Evolutionary conservation across 2,329 filamentous ascomycete genomes (phyloP), one percentile per base, ranked within the genome.

Genomic region (Diaporthe eres): DNA sequence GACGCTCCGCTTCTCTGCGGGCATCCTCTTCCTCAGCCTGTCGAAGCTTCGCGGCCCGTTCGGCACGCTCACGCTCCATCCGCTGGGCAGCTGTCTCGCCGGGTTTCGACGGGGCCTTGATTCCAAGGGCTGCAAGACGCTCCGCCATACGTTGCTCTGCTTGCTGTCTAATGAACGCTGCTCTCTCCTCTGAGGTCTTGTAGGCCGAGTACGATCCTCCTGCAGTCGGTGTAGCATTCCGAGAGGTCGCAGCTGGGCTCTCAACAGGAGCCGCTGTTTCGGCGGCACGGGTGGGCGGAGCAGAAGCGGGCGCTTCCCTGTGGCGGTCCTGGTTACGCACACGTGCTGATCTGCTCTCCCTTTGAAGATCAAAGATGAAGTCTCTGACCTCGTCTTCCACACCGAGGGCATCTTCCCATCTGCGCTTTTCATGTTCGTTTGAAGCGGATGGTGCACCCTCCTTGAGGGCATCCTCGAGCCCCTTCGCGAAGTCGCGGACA

Each of bases 81-180:
- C 95, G 91, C 85, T 99, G 96, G 74, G 94, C 91, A 47, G 95
- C 87, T 42, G 92, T 94, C 85, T 99, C 97, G 4, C 93, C 93
- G 53, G 93, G 86, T 82, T 97, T 97, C 25, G 89, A 88, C 8
- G 94, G 93, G 42, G 95, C 92, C 83, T 95, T 98, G 82, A 99
- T 94, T 49, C 97, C 97, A 77, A 98, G 90, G 63, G 96, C 96
- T 76, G 97, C 97, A 81, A 99, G 91, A 76, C 97, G 93, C 84
- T 98, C 97, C 49, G 97, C 96, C 94, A 99, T 98, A 76, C 96
- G 94, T 82, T 96, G 95, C 83, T 98, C 96, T 12, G 97, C 97
- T 83, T 98, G 96, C 83, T 98, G 96, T 83, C 97, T 98, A 82
- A 98, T 98, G 81, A 97, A 98, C 7, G 96, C 95, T 49, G 97